Percentiles rank a stretch among this genome's conserved stretches.
Evolutionary conservation across 345 rosid species (phyloP).

Genomic region (Acer negundo): DNA sequence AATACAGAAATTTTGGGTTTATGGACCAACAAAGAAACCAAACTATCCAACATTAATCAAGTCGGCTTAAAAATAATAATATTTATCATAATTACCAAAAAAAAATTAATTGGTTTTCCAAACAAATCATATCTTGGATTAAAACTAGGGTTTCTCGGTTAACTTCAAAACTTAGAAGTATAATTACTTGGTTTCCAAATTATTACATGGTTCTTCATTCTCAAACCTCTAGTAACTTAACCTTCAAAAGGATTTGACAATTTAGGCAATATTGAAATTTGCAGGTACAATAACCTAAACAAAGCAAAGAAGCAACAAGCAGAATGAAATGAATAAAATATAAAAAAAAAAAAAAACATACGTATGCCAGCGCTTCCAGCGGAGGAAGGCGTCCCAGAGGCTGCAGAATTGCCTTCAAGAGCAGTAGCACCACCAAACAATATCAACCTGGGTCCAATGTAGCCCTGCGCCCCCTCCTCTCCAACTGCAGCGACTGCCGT

Average conservation of each 20-base stretch:
- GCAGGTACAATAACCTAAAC: neutral
- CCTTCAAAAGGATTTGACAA: neutral
- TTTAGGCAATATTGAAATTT: neutral
- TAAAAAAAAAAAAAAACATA: constrained; percentile 36
- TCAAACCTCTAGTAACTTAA: neutral
- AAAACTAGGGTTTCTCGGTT: neutral
- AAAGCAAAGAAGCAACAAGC: neutral
- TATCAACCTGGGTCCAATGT: constrained; percentile 86
- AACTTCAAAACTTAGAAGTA: neutral
- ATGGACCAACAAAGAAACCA: neutral
- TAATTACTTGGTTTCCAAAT: neutral
- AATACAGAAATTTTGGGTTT: neutral
- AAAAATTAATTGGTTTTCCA: neutral
- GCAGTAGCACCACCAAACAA: constrained; percentile 98
- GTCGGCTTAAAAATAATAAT: neutral
- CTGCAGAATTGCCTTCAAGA: constrained; percentile 90
- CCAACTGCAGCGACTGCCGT: constrained; percentile 95
- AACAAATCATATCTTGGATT: neutral
- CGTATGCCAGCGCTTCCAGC: constrained; percentile 98
- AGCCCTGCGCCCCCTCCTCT: constrained; percentile 81
- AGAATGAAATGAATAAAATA: constrained; percentile 11
- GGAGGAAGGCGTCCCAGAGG: constrained; percentile 86
- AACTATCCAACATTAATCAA: neutral
- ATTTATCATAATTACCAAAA: constrained; percentile 7
- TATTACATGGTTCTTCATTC: neutral